These are phyloP conservation scores for Suhomyces atakaporum DNA, from an alignment of 1,139 yeast genomes.

Conservation along the genomic window DNA sequence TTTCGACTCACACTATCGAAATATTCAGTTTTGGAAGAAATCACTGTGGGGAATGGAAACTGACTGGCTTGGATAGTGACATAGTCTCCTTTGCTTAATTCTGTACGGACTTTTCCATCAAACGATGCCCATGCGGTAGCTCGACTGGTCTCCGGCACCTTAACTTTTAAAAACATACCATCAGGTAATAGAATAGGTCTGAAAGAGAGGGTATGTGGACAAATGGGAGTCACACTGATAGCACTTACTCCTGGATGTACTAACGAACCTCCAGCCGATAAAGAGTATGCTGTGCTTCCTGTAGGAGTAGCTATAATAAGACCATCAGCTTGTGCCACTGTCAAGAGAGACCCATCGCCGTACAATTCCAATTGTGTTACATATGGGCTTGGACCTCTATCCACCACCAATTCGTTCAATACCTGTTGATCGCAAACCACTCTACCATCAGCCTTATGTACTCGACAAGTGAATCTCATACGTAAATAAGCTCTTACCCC, in stretches of 20 bases:
- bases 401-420: conserved; percentile 79
- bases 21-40: conserved; percentile 73
- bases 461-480: conserved; percentile 78
- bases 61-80: conserved; percentile 78
- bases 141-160: conserved; percentile 68
- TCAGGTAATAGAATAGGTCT: conserved; percentile 87
- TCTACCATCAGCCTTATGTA: conserved; percentile 57
- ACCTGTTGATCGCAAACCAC: conserved; percentile 75
- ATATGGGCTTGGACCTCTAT: conserved; percentile 87
- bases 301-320: conserved; percentile 88
- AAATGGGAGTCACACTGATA: conserved; percentile 85
- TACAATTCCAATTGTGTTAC: conserved; percentile 80
- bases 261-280: conserved; percentile 88
- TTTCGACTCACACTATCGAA: conserved; percentile 82
- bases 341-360: conserved; percentile 76
- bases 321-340: conserved; percentile 92
- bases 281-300: conserved; percentile 87
- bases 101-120: conserved; percentile 80
- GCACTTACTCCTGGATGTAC: conserved; percentile 92
- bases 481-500: conserved; percentile 79
- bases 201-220: conserved; percentile 88
- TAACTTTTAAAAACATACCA: conserved; percentile 75
- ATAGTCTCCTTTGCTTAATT: conserved; percentile 70
- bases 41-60: conserved; percentile 84
- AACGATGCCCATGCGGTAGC: conserved; percentile 90